Evolutionary conservation across 345 rosid genomes (phyloP).

Genomic region (Hirschfeldia incana): DNA sequence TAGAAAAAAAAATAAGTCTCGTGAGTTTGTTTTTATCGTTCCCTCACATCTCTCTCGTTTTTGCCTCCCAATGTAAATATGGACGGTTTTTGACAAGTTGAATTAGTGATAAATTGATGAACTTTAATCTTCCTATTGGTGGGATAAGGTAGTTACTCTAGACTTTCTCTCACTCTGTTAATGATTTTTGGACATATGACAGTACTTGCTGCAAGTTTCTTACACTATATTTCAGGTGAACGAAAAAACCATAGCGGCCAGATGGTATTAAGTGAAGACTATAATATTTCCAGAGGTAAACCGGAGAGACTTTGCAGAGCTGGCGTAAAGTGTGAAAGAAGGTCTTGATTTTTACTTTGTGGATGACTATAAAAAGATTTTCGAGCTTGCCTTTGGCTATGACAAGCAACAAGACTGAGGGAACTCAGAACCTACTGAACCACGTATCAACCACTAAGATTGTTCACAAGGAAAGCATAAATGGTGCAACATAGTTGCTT

Average conservation of each 20-base stretch:
- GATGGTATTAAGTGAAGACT: not conserved
- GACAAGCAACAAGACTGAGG: not conserved
- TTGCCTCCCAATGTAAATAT: no score
- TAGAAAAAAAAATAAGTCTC: not conserved
- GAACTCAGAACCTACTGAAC: not conserved
- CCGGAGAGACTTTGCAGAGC: not conserved
- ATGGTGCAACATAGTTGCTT: no score
- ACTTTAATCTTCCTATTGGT: conserved; percentile 79
- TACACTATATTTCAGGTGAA: conserved; percentile 58
- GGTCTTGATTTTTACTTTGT: not conserved
- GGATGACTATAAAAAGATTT: not conserved
- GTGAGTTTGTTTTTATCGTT: not conserved
- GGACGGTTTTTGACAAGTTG: no score
- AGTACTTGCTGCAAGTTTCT: conserved; percentile 16
- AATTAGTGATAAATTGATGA: no score
- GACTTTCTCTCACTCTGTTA: conserved; percentile 40
- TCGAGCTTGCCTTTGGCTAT: not conserved
- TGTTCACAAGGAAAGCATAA: no score
- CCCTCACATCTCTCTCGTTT: not conserved
- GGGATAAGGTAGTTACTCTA: conserved; percentile 46
- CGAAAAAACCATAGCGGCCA: conserved; percentile 78
- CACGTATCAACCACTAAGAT: no score
- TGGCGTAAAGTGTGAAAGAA: not conserved
- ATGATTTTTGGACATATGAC: not conserved
- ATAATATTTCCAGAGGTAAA: not conserved